phyloP scores from a whole-genome alignment of 2,329 filamentous ascomycete genomes.

The Sarocladium brachiariae region DNA sequence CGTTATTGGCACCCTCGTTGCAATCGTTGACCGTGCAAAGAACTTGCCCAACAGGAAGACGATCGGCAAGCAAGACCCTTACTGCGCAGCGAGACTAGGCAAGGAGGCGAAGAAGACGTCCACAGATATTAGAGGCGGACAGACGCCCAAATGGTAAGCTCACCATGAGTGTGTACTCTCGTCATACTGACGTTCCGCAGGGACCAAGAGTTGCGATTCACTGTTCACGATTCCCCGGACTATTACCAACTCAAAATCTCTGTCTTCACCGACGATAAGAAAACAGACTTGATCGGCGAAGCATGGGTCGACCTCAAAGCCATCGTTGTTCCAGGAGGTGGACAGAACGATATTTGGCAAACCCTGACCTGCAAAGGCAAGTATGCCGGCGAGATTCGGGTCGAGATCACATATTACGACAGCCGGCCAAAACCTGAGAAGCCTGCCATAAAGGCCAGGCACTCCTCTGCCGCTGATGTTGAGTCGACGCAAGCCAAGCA shows the following conservation, averaged over 20 bases:
- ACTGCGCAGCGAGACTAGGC: slow-evolving; percentile 85
- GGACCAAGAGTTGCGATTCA: slow-evolving; percentile 96
- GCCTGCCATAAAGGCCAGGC: slow-evolving; percentile 48
- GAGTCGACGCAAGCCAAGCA: slow-evolving; percentile 32
- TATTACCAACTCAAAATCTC: slow-evolving; percentile 95
- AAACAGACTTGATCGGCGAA: slow-evolving; percentile 92
- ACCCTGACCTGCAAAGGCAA: slow-evolving; percentile 80
- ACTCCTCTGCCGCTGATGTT: slow-evolving; percentile 27
- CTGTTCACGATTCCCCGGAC: slow-evolving; percentile 91
- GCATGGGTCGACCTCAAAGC: slow-evolving; percentile 78
- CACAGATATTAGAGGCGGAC: slow-evolving; percentile 87
- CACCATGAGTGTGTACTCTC: slow-evolving; percentile 3
- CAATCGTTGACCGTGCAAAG: slow-evolving; percentile 90
- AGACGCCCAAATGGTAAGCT: slow-evolving; percentile 85
- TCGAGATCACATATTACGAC: slow-evolving; percentile 97
- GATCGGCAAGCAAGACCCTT: slow-evolving; percentile 97
- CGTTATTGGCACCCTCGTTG: slow-evolving; percentile 84
- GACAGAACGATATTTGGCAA: slow-evolving; percentile 94
- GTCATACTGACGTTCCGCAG: slow-evolving; percentile 38
- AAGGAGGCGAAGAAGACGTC: slow-evolving; percentile 98
- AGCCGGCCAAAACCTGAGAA: slow-evolving; percentile 75
- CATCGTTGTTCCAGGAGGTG: slow-evolving; percentile 78
- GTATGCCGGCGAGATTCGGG: slow-evolving; percentile 89
- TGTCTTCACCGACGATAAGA: slow-evolving; percentile 97
- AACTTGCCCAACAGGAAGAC: slow-evolving; percentile 95